Percentiles rank a stretch among this genome's conserved stretches.
Evolutionary conservation across 2,329 filamentous ascomycete species (phyloP).

Genomic region (Exserohilum rostratum): DNA sequence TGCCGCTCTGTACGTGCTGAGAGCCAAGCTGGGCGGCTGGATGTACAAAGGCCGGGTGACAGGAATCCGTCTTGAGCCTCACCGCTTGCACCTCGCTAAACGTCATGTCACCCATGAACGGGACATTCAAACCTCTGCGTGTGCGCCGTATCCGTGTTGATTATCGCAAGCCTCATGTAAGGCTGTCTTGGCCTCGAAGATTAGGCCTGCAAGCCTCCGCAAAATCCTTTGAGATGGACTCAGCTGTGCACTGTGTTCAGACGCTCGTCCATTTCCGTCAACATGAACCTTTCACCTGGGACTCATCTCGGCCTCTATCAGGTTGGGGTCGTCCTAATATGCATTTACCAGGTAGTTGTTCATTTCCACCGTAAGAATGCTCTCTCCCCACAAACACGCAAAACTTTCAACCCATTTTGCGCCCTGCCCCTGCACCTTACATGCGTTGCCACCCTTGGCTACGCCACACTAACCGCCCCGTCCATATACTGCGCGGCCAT

Average conservation of each 20-base stretch:
- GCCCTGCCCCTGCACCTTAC: slow-evolving; percentile 28
- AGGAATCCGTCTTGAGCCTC: slow-evolving; percentile 19
- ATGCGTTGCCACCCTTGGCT: slow-evolving; percentile 26
- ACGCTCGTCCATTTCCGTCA: slow-evolving; percentile 31
- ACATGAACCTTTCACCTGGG: slow-evolving; percentile 17
- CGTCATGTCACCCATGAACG: slow-evolving; percentile 28
- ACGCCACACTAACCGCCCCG: slow-evolving; percentile 29
- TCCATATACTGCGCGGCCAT: slow-evolving; percentile 32
- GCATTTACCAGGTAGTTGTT: slow-evolving; percentile 17
- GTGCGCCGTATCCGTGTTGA: slow-evolving; percentile 28
- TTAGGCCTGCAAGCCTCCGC: slow-evolving; percentile 29
- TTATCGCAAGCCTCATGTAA: slow-evolving; percentile 19
- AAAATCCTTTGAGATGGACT: slow-evolving; percentile 22
- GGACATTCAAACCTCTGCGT: slow-evolving; percentile 25
- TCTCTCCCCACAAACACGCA: slow-evolving; percentile 27
- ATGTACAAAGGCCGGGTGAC: slow-evolving; percentile 18
- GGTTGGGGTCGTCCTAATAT: slow-evolving; percentile 16
- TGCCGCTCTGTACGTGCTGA: not conserved
- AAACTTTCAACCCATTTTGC: slow-evolving; percentile 22
- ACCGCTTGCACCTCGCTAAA: slow-evolving; percentile 16
- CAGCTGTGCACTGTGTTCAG: slow-evolving; percentile 21
- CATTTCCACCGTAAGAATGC: slow-evolving; percentile 25
- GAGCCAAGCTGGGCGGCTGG: slow-evolving; percentile 27
- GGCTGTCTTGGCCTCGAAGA: slow-evolving; percentile 29
- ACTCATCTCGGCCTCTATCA: slow-evolving; percentile 24